Conservation (phyloP, 192 early-diverging fungal genomes). For the Thoreauomyces humboldtii region DNA sequence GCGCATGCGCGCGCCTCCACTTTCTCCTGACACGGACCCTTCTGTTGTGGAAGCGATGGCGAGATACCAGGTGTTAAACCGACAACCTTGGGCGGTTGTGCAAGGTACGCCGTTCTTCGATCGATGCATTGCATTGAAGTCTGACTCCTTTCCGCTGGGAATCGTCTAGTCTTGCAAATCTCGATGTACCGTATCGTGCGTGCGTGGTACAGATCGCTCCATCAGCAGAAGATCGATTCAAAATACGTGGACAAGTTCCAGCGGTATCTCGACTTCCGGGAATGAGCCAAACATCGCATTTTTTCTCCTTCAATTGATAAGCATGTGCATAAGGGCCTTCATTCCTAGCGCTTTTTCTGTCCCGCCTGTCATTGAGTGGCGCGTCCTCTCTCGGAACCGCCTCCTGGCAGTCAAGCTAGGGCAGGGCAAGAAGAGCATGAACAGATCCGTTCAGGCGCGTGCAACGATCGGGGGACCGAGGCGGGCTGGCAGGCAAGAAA, state of each 20-base stretch:
- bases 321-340: no score
- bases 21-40: neutral
- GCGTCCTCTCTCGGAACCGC: no score
- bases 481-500: no score
- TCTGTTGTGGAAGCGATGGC: neutral
- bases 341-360: no score
- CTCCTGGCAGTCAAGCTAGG: no score
- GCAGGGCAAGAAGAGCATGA: no score
- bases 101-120: conserved; percentile 24
- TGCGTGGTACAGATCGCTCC: conserved; percentile 11
- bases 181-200: conserved; percentile 17
- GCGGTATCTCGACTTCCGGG: conserved; percentile 16
- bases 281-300: no score
- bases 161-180: conserved; percentile 16
- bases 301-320: no score
- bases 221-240: neutral
- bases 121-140: neutral
- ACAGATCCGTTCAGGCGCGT: no score
- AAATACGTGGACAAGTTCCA: conserved; percentile 16
- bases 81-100: conserved; percentile 4
- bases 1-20: neutral
- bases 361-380: no score
- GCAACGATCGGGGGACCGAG: no score
- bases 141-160: neutral
- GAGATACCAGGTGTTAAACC: neutral